Evolutionary conservation across 257 asterid genomes (phyloP), one percentile per base, ranked within the genome.

Genomic region (Vinca minor): DNA sequence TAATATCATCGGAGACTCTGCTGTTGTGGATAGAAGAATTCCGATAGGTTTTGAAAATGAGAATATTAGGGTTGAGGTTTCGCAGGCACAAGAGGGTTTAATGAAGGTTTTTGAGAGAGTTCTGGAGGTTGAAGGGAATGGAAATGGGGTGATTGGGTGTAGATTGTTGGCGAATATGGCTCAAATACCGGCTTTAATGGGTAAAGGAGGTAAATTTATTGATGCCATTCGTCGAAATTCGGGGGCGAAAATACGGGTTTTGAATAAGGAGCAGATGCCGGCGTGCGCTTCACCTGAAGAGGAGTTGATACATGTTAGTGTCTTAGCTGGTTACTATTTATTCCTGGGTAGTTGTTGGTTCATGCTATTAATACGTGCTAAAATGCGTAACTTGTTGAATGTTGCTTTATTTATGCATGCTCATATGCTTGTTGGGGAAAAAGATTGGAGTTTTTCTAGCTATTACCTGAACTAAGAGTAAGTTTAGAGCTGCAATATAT

Each of bases 71-170:
- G 71, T 74, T 64, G 77, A 67, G 59, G 81, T 73, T 67, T 81
- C 87, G 17, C 57, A 50, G 59, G 87, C 85, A 31, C 90, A 84
- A 70, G 83, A 78, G 70, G 87, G 85, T 47, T 69, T 84, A 68
- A 28, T 84, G 62, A 75, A 77, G 71, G 85, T 84, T 77, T 81
- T 81, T 14, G 85, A 81, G 69, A 79, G 87, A 80, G 74, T 84
- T 76, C 59, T 77, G 76, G 79, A 81, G 81, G 63, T 79, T n/a
- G 82, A 81, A 75, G 66, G 73, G 63, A 74, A 59, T n/a, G 66
- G 39, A 18, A 57, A 65, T 55, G 75, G 80, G 64, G 31, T 64
- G 41, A 41, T 67, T 42, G 75, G 78, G 28, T 84, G 90, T 35
- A 75, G 87, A 67, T 73, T 84, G 60, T 76, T 84, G 39, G 87